phyloP scores from a whole-genome alignment of 2,329 filamentous ascomycete genomes.

The Aspergillus sp. region DNA sequence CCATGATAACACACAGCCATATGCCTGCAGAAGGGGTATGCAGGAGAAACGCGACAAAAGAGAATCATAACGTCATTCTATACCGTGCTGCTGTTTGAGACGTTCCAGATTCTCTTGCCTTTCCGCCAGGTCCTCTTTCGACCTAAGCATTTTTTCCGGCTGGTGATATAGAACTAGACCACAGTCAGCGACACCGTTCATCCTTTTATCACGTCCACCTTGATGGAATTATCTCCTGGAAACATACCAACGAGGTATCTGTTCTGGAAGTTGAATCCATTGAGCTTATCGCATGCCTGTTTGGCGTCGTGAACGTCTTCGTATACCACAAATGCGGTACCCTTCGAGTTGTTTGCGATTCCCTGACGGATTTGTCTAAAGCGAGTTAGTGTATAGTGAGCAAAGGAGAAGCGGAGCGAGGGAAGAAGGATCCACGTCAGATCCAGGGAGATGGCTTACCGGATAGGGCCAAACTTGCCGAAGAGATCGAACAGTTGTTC shows the following conservation, averaged over 20 bases:
- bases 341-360: conserved; percentile 95
- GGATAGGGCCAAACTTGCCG: conserved; percentile 93
- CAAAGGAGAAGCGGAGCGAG: neutral
- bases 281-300: conserved; percentile 97
- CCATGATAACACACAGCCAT: conserved; percentile 32
- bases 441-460: conserved; percentile 57
- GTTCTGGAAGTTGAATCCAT: conserved; percentile 99
- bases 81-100: conserved; percentile 95
- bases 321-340: conserved; percentile 98
- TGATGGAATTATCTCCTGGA: conserved; percentile 26
- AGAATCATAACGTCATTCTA: conserved; percentile 70
- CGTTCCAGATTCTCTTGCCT: conserved; percentile 97
- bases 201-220: neutral
- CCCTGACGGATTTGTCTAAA: conserved; percentile 94
- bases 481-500: conserved; percentile 99
- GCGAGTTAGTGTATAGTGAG: conserved; percentile 3
- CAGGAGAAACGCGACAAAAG: conserved; percentile 25
- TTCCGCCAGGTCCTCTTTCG: conserved; percentile 89
- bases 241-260: conserved; percentile 91
- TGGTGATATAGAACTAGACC: conserved; percentile 69
- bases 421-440: neutral
- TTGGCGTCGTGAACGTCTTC: conserved; percentile 99
- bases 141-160: conserved; percentile 76
- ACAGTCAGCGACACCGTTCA: conserved; percentile 5
- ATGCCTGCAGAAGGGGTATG: conserved; percentile 33